These are phyloP conservation scores for Astraeus odoratus DNA, from an alignment of 768 basidiomycete genomes.

Conservation along the genomic window DNA sequence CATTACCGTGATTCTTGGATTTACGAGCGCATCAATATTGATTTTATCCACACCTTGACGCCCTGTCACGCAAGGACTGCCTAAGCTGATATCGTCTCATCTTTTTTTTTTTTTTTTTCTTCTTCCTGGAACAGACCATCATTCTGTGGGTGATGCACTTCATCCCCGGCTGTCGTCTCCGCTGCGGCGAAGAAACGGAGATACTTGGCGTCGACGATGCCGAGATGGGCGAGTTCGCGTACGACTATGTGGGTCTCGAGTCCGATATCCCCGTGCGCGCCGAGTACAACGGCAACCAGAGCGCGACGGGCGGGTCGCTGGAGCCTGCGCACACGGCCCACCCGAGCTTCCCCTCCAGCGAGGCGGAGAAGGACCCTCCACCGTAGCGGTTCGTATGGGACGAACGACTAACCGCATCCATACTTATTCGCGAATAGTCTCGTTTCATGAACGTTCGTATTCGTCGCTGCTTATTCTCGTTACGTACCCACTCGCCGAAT, in stretches of 20 bases:
- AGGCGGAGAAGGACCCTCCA: slow-evolving; percentile 17
- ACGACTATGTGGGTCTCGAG: slow-evolving; percentile 80
- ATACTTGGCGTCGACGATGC: slow-evolving; percentile 84
- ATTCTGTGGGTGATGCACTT: slow-evolving; percentile 87
- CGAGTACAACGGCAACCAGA: slow-evolving; percentile 23
- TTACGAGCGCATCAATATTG: too few species aligned
- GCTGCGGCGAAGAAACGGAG: slow-evolving; percentile 57
- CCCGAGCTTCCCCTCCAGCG: slow-evolving; percentile 21
- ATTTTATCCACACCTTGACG: too few species aligned
- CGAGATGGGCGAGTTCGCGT: slow-evolving; percentile 87
- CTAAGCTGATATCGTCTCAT: too few species aligned
- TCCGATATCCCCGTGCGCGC: slow-evolving; percentile 33
- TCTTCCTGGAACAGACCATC: slow-evolving; percentile 43
- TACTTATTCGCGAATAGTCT: too few species aligned
- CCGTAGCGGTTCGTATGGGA: too few species aligned
- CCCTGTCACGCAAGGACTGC: too few species aligned
- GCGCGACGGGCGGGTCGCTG: slow-evolving; percentile 23
- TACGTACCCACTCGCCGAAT: too few species aligned
- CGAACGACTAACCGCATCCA: too few species aligned
- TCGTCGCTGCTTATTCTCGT: too few species aligned
- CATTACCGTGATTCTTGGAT: too few species aligned
- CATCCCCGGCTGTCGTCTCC: slow-evolving; percentile 74
- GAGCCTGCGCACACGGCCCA: slow-evolving; percentile 35
- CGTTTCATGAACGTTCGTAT: too few species aligned
- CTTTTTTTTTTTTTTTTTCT: too few species aligned